A percentile compares a stretch with the other conserved stretches of the same genome.
Evolutionary conservation across 176 grass and related monocot species (phyloP).

Genomic region (Alloteropsis semialata): DNA sequence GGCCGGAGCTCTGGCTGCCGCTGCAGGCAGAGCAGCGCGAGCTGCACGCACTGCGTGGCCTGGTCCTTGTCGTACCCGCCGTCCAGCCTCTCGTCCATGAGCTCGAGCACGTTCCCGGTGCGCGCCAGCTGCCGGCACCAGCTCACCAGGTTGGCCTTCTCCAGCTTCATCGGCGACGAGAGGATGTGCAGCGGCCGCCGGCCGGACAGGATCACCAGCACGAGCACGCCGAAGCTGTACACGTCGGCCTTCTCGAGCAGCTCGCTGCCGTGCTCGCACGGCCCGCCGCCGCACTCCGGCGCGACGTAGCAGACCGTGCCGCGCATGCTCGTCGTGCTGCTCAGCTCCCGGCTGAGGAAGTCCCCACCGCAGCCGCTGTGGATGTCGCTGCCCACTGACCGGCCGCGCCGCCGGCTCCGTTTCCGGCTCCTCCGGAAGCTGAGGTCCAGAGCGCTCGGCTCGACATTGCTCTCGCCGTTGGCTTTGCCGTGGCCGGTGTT

Average conservation of each 20-base stretch:
- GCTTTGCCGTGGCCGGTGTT: background rate
- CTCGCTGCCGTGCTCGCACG: background rate
- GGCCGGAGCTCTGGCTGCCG: conserved; percentile 69
- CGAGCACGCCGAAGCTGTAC: conserved; percentile 75
- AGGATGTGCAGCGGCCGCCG: conserved; percentile 83
- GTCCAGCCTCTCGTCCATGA: conserved; percentile 74
- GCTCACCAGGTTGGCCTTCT: conserved; percentile 86
- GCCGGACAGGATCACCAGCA: conserved; percentile 78
- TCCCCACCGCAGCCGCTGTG: background rate
- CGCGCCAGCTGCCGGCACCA: conserved; percentile 87
- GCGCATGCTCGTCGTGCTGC: conserved; percentile 34
- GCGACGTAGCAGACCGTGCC: conserved; percentile 30
- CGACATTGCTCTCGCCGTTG: background rate
- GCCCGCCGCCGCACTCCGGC: conserved; percentile 22
- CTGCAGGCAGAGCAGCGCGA: conserved; percentile 89
- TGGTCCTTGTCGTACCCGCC: conserved; percentile 57
- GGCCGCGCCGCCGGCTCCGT: conserved; percentile 7
- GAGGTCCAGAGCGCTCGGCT: background rate
- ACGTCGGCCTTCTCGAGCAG: conserved; percentile 59
- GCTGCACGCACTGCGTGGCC: conserved; percentile 60
- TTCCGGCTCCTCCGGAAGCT: conserved; percentile 2
- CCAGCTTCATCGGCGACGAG: conserved; percentile 88
- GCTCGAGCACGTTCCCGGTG: conserved; percentile 66
- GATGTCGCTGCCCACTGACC: conserved; percentile 22
- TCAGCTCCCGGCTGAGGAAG: conserved; percentile 9